Percentiles rank a stretch among this genome's conserved stretches.
These are phyloP conservation scores for Apiospora malaysiana DNA, from an alignment of 2,329 filamentous ascomycete genomes.

Conservation along the genomic window DNA sequence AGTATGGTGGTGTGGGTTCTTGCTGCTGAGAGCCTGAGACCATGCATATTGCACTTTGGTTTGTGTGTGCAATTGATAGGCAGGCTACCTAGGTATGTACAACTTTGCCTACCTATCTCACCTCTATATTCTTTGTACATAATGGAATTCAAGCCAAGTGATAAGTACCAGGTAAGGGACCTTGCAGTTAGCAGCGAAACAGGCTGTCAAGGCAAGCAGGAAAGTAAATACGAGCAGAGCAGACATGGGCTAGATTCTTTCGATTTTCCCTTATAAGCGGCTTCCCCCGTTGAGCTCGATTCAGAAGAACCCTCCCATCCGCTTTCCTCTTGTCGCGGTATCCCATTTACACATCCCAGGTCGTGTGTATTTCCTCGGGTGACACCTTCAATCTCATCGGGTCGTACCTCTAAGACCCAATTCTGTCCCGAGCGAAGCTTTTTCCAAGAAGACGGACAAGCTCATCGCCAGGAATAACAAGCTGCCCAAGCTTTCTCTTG, in stretches of 20 bases:
- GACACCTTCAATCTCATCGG: background rate
- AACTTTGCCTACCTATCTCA: background rate
- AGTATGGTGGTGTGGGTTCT: slow-evolving; percentile 8
- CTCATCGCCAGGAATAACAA: background rate
- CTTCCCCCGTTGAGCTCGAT: background rate
- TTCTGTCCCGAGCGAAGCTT: background rate
- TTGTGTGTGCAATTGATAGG: background rate
- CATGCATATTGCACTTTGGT: background rate
- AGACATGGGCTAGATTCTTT: background rate
- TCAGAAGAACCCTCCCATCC: background rate
- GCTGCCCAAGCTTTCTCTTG: slow-evolving; percentile 11
- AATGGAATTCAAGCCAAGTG: slow-evolving; percentile 8
- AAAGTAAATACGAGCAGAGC: background rate
- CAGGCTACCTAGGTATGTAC: background rate
- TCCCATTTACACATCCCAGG: background rate
- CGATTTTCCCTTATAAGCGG: background rate
- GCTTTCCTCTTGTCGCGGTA: background rate
- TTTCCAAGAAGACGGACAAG: background rate
- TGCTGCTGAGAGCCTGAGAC: background rate
- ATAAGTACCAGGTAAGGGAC: background rate
- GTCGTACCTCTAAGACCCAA: background rate
- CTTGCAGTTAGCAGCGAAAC: background rate
- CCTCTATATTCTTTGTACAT: slow-evolving; percentile 5
- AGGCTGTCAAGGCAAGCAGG: background rate
- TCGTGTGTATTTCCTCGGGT: background rate